Base-by-base conservation (phyloP, 768 basidiomycete species). In the Tylopilus cervinicoccineus region DNA sequence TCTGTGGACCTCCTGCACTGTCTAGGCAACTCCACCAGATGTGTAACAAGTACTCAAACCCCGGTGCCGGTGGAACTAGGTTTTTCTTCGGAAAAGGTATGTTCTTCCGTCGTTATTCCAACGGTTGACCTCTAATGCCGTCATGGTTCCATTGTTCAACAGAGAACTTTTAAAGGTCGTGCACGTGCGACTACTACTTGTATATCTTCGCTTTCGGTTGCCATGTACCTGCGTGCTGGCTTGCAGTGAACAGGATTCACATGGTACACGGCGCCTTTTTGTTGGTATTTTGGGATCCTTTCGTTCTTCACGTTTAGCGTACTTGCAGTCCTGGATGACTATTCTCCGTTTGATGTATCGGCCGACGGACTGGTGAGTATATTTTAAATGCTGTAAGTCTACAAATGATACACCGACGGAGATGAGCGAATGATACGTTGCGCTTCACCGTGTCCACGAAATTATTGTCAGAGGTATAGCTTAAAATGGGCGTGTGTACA, bases 11-110 rank as follows among this genome's bases (percentile, higher is more conserved):
- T 3, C 53, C 83, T 0, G 78, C 75, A 10, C 68, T 93, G 36
- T 88, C 87, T 23, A 80, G 69, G 61, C 74, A 76, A 55, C 74
- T 96, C 17, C 90, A 93, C 63, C 65, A 75, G 45, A 84, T 84
- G 81, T 82, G 75, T 53, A 95, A 93, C 76, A 88, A 88, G 69
- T 90, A 88, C 68, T 92, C 91, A 16, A 75, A 76, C 32, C 80
- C 87, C 16, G 77, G 76, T 29, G 76, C 84, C 8, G 77, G 79
- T 28, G 80, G 81, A n/a, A 87, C 88, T 1, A 72, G 86, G 45
- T 95, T 94, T 79, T 88, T 88, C 77, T 95, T 86, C 54, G 89
- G 91, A 39, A 94, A 94, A 68, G 92, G 86, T 86, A 53, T 31
- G 80, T 64, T 39, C 13, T 24, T 27, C 48, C 27, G 27, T 46